phyloP scores from a whole-genome alignment of 352 stramenopile species.

The Phytophthora colocasiae region DNA sequence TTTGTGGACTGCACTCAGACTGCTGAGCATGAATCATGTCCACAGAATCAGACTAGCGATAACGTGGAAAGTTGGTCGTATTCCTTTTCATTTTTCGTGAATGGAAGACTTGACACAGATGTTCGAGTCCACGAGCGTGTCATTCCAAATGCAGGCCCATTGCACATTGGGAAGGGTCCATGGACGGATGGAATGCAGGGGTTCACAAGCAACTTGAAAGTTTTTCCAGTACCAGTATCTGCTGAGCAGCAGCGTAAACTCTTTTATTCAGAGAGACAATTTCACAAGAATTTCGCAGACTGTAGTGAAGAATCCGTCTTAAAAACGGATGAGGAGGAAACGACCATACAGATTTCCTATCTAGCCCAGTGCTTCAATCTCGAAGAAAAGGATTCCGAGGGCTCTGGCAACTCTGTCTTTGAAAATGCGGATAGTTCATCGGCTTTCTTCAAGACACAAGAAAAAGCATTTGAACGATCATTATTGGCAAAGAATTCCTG shows the following conservation, averaged over 20 bases:
- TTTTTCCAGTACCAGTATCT: constrained; percentile 47
- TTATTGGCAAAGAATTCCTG: constrained; percentile 22
- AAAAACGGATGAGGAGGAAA: neutral
- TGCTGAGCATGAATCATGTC: constrained; percentile 12
- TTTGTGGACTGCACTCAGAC: constrained; percentile 67
- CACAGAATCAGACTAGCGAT: neutral
- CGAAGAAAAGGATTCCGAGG: neutral
- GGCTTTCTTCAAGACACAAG: constrained; percentile 20
- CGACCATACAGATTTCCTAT: constrained; percentile 49
- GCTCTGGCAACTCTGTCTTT: neutral
- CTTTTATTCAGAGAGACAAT: constrained; percentile 35
- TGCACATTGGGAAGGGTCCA: constrained; percentile 74
- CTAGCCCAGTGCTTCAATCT: constrained; percentile 38
- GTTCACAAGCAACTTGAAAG: constrained; percentile 64
- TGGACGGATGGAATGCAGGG: constrained; percentile 73
- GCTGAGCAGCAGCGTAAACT: constrained; percentile 33
- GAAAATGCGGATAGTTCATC: neutral
- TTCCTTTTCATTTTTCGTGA: constrained; percentile 62
- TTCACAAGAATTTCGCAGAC: constrained; percentile 34
- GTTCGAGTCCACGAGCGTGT: constrained; percentile 54
- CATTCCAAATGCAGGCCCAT: constrained; percentile 56
- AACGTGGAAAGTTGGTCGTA: constrained; percentile 44
- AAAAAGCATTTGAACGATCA: constrained; percentile 18
- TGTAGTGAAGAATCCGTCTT: neutral
- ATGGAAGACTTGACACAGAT: constrained; percentile 62